Conservation (phyloP, 1,284 basidiomycete genomes). For the Naganishia albida region DNA sequence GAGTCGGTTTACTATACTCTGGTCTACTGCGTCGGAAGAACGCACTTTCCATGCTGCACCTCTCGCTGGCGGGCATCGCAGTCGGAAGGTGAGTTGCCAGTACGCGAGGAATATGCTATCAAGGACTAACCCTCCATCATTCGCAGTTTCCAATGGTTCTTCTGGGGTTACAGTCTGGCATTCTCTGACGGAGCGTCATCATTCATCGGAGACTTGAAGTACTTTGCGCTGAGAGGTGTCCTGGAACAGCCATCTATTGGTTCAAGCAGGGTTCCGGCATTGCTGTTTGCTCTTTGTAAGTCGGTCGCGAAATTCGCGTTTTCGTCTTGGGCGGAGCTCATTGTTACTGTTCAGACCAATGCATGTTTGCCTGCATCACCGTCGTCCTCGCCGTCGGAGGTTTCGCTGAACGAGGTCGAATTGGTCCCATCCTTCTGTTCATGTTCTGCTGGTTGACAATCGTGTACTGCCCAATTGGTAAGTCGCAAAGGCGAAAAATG, state of each 20-base stretch:
- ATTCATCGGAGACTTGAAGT: constrained; percentile 60
- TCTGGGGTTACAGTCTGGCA: constrained; percentile 56
- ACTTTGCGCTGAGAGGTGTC: constrained; percentile 83
- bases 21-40: constrained; percentile 81
- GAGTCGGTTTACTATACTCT: constrained; percentile 82
- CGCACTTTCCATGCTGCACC: constrained; percentile 87
- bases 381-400: constrained; percentile 78
- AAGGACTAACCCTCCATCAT: not conserved
- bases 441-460: constrained; percentile 89
- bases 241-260: constrained; percentile 74
- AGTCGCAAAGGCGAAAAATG: not conserved
- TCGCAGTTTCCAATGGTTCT: constrained; percentile 52
- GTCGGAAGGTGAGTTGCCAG: constrained; percentile 69
- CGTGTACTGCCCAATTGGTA: constrained; percentile 83
- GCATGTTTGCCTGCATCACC: constrained; percentile 59
- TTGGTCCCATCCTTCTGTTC: constrained; percentile 86
- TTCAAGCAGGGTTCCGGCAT: constrained; percentile 69
- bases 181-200: constrained; percentile 54
- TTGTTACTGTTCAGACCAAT: constrained; percentile 43
- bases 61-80: constrained; percentile 73
- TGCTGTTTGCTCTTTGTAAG: constrained; percentile 87
- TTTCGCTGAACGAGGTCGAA: constrained; percentile 83
- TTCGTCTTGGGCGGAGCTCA: constrained; percentile 63
- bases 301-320: constrained; percentile 51
- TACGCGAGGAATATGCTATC: not conserved